Evolutionary conservation across 371 early-diverging fungal species (phyloP).

Genomic region (Mucor indicus): DNA sequence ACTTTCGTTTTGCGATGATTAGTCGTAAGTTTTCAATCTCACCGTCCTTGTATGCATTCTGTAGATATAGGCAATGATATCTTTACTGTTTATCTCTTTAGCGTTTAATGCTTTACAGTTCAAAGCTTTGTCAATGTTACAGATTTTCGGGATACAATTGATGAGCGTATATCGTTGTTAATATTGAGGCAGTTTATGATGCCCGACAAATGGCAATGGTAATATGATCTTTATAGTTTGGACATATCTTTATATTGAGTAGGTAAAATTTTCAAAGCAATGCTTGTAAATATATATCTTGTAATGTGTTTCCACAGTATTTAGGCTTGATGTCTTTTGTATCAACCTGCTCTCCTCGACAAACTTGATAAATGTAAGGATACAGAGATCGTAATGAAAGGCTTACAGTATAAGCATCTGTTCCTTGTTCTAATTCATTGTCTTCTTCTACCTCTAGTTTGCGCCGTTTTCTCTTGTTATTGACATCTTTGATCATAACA

Average conservation of each 20-base stretch:
- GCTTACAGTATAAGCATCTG: neutral
- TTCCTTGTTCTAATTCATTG: neutral
- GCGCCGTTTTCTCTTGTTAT: neutral
- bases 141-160: neutral
- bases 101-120: neutral
- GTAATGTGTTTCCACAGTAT: conserved; percentile 1
- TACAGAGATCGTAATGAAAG: neutral
- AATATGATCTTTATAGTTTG: neutral
- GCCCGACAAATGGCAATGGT: neutral
- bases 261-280: neutral
- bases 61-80: neutral
- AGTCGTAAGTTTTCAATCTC: neutral
- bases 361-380: neutral
- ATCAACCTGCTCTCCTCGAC: neutral
- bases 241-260: neutral
- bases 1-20: neutral
- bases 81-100: neutral
- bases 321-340: neutral
- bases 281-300: neutral
- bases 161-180: neutral
- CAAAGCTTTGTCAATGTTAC: neutral
- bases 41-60: neutral
- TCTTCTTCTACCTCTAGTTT: neutral
- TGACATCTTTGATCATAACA: neutral
- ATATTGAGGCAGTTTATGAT: neutral